These are phyloP conservation scores for Knoxdaviesia proteae DNA, from an alignment of 2,329 filamentous ascomycete genomes.

Conservation along the genomic window DNA sequence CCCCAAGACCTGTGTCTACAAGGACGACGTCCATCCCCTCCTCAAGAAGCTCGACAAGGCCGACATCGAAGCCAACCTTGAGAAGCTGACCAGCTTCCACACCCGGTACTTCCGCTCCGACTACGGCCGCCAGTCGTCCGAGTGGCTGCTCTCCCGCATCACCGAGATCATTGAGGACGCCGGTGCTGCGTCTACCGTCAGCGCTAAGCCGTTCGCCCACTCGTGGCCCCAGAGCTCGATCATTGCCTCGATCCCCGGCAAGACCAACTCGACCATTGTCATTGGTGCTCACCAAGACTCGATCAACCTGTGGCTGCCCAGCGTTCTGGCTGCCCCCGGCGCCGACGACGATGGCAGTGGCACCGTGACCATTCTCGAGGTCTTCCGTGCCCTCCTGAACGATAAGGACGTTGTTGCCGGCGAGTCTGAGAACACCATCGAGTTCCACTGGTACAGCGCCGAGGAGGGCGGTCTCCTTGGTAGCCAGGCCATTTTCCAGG, in stretches of 20 bases:
- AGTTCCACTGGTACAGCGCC: slow-evolving; percentile 93
- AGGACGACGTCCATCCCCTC: slow-evolving; percentile 46
- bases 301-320: slow-evolving; percentile 80
- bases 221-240: slow-evolving; percentile 79
- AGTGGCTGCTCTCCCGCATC: slow-evolving; percentile 66
- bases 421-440: slow-evolving; percentile 63
- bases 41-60: slow-evolving; percentile 49
- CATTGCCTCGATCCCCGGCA: slow-evolving; percentile 77
- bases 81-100: slow-evolving; percentile 60
- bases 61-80: slow-evolving; percentile 58
- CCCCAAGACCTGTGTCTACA: slow-evolving; percentile 42
- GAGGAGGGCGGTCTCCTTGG: slow-evolving; percentile 77
- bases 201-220: slow-evolving; percentile 56
- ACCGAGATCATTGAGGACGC: slow-evolving; percentile 48
- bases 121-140: slow-evolving; percentile 63
- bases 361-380: slow-evolving; percentile 86
- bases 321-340: slow-evolving; percentile 64
- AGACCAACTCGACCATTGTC: slow-evolving; percentile 63
- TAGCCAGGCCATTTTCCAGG: slow-evolving; percentile 71
- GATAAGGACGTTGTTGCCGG: slow-evolving; percentile 50
- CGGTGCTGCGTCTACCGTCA: slow-evolving; percentile 46
- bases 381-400: slow-evolving; percentile 59
- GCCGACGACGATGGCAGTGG: slow-evolving; percentile 92
- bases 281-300: slow-evolving; percentile 89
- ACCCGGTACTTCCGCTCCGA: slow-evolving; percentile 66